Base-by-base conservation (phyloP, 2,329 filamentous ascomycete species). In the Ascochyta viciae-villosae region DNA sequence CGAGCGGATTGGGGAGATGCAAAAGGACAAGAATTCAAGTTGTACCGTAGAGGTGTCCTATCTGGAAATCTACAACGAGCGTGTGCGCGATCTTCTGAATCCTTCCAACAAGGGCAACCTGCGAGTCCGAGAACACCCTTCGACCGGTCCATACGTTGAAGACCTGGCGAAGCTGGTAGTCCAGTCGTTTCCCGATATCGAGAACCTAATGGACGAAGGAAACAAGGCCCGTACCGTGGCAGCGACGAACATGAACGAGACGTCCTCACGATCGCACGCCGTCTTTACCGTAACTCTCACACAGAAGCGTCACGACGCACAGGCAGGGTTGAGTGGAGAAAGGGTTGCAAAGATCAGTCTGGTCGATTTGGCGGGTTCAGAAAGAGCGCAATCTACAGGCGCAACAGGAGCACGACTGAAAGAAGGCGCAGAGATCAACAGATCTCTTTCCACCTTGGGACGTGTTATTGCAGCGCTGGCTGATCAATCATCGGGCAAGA, bases 211-310 rank as follows among this genome's bases (percentile, higher is more conserved):
- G 95, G 95, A 99, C 73, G 94, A 98, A 78, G 95, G 95, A 70
- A 99, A 99, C 82, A 99, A 99, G 79, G 95, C 95, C 31, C 86
- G 95, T 82, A 99, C 95, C 0, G 95, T 99, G 35, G 95, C 95
- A 3, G 95, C 95, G 7, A 99, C 95, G 35, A 99, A 98, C 84
- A 99, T 99, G 95, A 99, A 99, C 82, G 95, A 98, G 78, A 99
- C 96, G 0, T 97, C 92, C 57, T 96, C 92, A 85, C 89, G 95
- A 82, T 98, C 94, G 74, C 95, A 99, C 77, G 95, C 95, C 37
- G 96, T 99, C 47, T 99, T 99, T 75, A 99, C 96, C 19, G 82
- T 99, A 50, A 98, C 94, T 71, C 82, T 99, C 42, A 96, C 92
- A 0, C 95, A 99, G 76, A 98, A 97, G 76, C 88, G 91, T 58